Percentiles rank a stretch among this genome's conserved stretches.
Evolutionary conservation across 306 rosid species (phyloP).

Genomic region (Nissolia schottii): DNA sequence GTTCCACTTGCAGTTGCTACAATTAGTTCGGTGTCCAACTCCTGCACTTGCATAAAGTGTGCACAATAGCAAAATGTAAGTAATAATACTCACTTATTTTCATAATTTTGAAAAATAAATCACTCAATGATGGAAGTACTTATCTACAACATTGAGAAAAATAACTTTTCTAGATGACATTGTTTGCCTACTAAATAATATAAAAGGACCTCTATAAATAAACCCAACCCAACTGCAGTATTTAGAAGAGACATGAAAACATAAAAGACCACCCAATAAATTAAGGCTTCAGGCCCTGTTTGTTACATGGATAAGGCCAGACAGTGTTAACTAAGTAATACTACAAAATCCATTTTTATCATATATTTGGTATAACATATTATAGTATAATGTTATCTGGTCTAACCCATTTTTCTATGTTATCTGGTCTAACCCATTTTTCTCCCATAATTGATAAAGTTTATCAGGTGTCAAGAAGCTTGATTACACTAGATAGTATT

Average conservation of each 20-base stretch:
- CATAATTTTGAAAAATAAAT: constrained; percentile 5
- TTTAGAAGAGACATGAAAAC: background rate
- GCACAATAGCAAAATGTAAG: constrained; percentile 1
- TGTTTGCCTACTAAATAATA: constrained; percentile 2
- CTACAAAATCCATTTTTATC: no score
- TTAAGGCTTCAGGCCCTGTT: background rate
- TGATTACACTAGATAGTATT: no score
- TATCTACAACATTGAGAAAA: background rate
- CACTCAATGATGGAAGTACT: background rate
- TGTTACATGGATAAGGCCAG: no score
- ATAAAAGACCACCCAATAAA: background rate
- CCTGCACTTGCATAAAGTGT: constrained; percentile 47
- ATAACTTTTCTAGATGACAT: background rate
- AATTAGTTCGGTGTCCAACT: constrained; percentile 88
- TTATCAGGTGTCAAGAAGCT: no score
- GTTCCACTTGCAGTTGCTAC: constrained; percentile 70
- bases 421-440: no score
- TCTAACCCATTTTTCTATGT: no score
- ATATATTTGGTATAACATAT: no score
- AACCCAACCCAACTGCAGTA: background rate
- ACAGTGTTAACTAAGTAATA: no score
- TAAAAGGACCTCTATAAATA: background rate
- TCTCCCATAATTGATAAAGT: no score
- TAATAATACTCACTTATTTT: constrained; percentile 7
- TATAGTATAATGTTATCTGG: no score